phyloP scores from a whole-genome alignment of 345 rosid species.

The Geranium rotundifolium region DNA sequence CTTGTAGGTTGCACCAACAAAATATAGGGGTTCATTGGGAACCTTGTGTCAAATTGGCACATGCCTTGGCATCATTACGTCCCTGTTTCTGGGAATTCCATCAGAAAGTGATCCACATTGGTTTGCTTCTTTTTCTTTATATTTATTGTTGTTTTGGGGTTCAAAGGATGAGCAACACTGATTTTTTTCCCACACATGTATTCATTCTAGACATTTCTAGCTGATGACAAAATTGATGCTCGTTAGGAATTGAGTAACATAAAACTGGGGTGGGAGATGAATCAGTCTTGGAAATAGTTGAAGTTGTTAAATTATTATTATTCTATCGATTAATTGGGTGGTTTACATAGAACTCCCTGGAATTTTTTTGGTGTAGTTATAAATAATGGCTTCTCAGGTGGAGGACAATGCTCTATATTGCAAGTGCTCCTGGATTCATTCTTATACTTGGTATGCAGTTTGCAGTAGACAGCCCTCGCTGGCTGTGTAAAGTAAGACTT shows the following conservation, averaged over 20 bases:
- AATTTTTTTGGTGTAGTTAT: not conserved
- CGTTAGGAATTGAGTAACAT: too few species aligned
- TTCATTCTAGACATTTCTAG: too few species aligned
- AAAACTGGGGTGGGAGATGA: too few species aligned
- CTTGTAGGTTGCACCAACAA: constrained; percentile 64
- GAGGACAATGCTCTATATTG: constrained; percentile 59
- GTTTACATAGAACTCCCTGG: not conserved
- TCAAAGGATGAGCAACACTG: not conserved
- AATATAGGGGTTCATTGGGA: constrained; percentile 63
- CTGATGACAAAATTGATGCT: too few species aligned
- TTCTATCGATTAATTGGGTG: too few species aligned
- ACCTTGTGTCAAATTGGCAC: constrained; percentile 56
- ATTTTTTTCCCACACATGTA: too few species aligned
- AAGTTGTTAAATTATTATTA: too few species aligned
- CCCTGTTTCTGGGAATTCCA: constrained; percentile 47
- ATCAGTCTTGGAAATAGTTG: too few species aligned
- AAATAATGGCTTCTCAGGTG: constrained; percentile 39
- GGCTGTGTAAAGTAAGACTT: constrained; percentile 62
- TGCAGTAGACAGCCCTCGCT: constrained; percentile 77
- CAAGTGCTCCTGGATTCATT: constrained; percentile 48
- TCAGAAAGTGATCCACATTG: constrained; percentile 64
- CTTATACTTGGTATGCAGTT: constrained; percentile 63
- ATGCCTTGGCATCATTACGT: constrained; percentile 58
- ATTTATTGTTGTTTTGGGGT: not conserved
- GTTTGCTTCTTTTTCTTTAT: constrained; percentile 27